Base-by-base conservation (phyloP, 768 basidiomycete genomes). In the Mycena sanguinolenta region DNA sequence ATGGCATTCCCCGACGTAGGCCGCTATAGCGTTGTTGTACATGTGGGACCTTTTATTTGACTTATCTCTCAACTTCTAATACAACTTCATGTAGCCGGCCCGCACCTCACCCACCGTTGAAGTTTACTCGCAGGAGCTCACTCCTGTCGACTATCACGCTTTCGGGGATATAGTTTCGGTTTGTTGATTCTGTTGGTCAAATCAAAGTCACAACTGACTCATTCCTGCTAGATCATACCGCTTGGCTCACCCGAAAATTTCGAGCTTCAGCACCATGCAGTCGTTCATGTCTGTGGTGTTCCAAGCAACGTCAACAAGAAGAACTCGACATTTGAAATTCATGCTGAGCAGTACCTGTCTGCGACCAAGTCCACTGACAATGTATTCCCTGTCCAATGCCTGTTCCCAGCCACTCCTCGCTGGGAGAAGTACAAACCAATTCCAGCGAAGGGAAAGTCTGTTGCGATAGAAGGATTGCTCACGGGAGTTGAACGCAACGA, bases 351-450 rank as follows among this genome's bases (percentile, higher is more conserved):
- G 23, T 61, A 61, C n/a, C 19, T 61, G 3, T 49, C 44, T 32
- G 59, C 59, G 3, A 61, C 59, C 4, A 61, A 23, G 21, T 2
- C 19, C 3, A n/a, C 44, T 9, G 46, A 61, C 21, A 2, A n/a
- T n/a, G n/a, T 12, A 2, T 61, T 61, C 14, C 59, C 59, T 10
- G 23, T 21, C 9, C 28, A 16, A 3, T 61, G 59, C 28, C 32
- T 17, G n/a, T 61, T 50, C 59, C 44, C 30, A n/a, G 34, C 32
- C 4, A 5, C 10, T 10, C 44, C 59, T 61, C 39, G 16, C 9
- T 14, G n/a, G n/a, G n/a, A n/a, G n/a, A 61, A 61, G 23, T 46
- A 27, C 19, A 61, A 61, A 21, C 59, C 59, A 14, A 32, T 61
- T 12, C 59, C 52, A 3, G 6, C 13, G 14, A 28, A 28, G 25